These are phyloP conservation scores for Rutstroemia sp. DNA, from an alignment of 2,329 filamentous ascomycete genomes.

Conservation along the genomic window DNA sequence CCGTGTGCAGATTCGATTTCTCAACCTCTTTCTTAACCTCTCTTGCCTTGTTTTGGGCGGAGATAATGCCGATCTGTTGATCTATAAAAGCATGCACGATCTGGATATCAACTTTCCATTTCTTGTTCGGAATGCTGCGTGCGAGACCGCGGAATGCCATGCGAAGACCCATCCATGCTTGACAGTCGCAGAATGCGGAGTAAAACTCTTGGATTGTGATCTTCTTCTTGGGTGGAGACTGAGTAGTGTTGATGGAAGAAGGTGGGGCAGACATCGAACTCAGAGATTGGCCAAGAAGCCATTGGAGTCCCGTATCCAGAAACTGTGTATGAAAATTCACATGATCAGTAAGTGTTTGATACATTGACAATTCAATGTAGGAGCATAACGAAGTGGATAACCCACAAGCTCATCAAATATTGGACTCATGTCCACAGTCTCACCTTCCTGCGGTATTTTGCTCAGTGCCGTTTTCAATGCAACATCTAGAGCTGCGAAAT, in stretches of 20 bases:
- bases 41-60: too few species aligned
- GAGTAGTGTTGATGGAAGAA: neutral
- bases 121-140: neutral
- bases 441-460: neutral
- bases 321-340: neutral
- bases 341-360: neutral
- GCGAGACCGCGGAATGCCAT: neutral
- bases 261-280: too few species aligned
- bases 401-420: neutral
- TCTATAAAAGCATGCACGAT: neutral
- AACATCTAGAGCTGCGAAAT: neutral
- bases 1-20: too few species aligned
- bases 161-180: constrained; percentile 5
- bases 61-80: too few species aligned
- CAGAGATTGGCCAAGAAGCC: neutral
- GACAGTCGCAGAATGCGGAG: neutral
- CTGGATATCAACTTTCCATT: neutral
- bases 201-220: neutral
- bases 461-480: neutral
- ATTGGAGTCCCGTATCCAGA: constrained; percentile 2
- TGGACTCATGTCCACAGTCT: neutral
- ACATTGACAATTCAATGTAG: neutral
- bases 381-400: neutral
- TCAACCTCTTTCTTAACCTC: too few species aligned
- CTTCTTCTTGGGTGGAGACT: neutral